These are phyloP conservation scores for Kernera saxatilis DNA, from an alignment of 345 rosid genomes.

Conservation along the genomic window DNA sequence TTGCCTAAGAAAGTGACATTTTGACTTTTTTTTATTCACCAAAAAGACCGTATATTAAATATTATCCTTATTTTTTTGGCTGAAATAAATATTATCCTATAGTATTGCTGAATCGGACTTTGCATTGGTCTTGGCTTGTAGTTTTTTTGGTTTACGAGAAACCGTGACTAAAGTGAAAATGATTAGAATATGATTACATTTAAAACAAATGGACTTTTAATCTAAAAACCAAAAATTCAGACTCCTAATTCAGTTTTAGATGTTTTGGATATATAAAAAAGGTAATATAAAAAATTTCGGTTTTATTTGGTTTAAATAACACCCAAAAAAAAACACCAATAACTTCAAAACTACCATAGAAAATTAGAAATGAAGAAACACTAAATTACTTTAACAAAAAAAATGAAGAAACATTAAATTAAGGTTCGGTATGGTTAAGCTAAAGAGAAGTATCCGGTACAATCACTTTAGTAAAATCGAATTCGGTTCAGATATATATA, in stretches of 20 bases:
- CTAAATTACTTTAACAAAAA: too few species aligned
- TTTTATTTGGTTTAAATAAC: neutral
- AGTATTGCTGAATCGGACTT: neutral
- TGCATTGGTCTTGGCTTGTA: neutral
- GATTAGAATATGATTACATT: neutral
- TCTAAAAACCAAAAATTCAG: too few species aligned
- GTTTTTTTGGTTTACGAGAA: neutral
- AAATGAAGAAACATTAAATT: neutral
- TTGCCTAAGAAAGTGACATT: constrained; percentile 36
- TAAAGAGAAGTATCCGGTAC: neutral
- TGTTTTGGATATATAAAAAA: neutral
- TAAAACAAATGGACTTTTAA: neutral
- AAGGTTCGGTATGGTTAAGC: neutral
- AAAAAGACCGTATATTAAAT: constrained; percentile 29
- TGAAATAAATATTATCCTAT: constrained; percentile 20
- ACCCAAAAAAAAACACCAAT: neutral
- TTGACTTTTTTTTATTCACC: constrained; percentile 16
- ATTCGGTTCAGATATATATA: neutral
- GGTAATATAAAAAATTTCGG: neutral
- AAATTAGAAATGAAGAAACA: neutral
- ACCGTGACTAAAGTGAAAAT: constrained; percentile 1
- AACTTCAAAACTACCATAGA: neutral
- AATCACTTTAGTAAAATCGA: neutral
- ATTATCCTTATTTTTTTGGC: too few species aligned
- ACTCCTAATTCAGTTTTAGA: neutral